phyloP scores from a whole-genome alignment of 2,329 filamentous ascomycete species.

The Chaetomium globosum region DNA sequence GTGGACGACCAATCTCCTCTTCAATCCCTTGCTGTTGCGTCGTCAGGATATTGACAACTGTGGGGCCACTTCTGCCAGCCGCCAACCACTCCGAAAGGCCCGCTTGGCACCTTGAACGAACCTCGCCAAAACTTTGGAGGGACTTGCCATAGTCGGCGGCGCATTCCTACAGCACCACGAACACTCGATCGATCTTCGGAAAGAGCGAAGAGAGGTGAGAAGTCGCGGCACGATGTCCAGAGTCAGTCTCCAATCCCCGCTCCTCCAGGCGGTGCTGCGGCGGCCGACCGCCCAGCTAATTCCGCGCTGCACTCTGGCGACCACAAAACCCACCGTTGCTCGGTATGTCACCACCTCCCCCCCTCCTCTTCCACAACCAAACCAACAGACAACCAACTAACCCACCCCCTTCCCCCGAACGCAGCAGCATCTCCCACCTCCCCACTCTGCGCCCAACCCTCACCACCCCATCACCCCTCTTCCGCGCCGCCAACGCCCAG shows the following conservation, averaged over 20 bases:
- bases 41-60: neutral
- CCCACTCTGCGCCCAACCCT: slow-evolving; percentile 55
- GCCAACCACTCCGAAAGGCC: slow-evolving; percentile 2
- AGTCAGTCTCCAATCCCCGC: slow-evolving; percentile 24
- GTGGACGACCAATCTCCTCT: neutral
- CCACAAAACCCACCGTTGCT: slow-evolving; percentile 7
- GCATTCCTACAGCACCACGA: slow-evolving; percentile 15
- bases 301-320: slow-evolving; percentile 8
- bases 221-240: slow-evolving; percentile 22
- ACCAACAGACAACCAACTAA: slow-evolving; percentile 26
- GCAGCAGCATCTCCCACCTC: slow-evolving; percentile 48
- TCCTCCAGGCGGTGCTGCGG: slow-evolving; percentile 31
- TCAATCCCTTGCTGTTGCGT: neutral
- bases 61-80: neutral
- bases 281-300: slow-evolving; percentile 27
- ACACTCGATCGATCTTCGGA: neutral
- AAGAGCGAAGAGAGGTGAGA: neutral
- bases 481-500: slow-evolving; percentile 22
- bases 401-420: slow-evolving; percentile 22
- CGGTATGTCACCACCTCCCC: slow-evolving; percentile 19
- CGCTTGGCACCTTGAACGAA: slow-evolving; percentile 12
- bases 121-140: slow-evolving; percentile 21
- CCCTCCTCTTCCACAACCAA: slow-evolving; percentile 47
- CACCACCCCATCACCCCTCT: slow-evolving; percentile 36
- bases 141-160: slow-evolving; percentile 11